Evolutionary conservation across 2,329 filamentous ascomycete genomes (phyloP).

Genomic region (Colletotrichum spinosum): DNA sequence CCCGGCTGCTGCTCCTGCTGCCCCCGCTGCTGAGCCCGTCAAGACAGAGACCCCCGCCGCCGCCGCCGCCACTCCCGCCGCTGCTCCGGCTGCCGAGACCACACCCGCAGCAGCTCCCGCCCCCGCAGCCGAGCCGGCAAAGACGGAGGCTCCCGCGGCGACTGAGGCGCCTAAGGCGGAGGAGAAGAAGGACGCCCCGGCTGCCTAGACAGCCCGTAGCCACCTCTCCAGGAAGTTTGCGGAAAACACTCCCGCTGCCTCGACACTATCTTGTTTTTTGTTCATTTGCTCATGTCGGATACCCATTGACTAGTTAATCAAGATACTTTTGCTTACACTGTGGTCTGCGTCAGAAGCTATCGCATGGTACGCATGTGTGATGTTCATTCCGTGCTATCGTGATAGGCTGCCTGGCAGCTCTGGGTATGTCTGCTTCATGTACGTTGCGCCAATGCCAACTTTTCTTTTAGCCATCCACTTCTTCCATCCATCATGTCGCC

Average conservation of each 20-base stretch:
- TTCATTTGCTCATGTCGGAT: constrained; percentile 37
- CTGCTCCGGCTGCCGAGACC: constrained; percentile 38
- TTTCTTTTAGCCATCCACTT: neutral
- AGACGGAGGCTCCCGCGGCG: constrained; percentile 43
- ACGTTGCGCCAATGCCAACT: neutral
- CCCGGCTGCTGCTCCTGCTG: constrained; percentile 42
- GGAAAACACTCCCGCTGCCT: neutral
- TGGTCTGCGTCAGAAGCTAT: neutral
- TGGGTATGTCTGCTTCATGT: constrained; percentile 6
- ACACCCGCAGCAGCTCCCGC: constrained; percentile 42
- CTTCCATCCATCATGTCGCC: constrained; percentile 49
- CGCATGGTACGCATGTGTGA: neutral
- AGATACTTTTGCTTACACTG: constrained; percentile 20
- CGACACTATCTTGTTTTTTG: constrained; percentile 15
- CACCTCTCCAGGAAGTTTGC: neutral
- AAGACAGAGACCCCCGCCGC: constrained; percentile 35
- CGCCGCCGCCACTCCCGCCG: constrained; percentile 4
- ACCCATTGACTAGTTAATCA: constrained; percentile 35
- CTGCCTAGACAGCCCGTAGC: constrained; percentile 21
- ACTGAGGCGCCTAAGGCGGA: constrained; percentile 37
- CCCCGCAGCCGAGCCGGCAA: constrained; percentile 37
- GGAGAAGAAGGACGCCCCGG: constrained; percentile 42
- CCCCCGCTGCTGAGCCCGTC: constrained; percentile 41
- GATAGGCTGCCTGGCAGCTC: constrained; percentile 11
- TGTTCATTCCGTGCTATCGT: neutral